These are phyloP conservation scores for Arthrobotrys sphaeroides DNA, from an alignment of 2,329 filamentous ascomycete species.

Conservation along the genomic window DNA sequence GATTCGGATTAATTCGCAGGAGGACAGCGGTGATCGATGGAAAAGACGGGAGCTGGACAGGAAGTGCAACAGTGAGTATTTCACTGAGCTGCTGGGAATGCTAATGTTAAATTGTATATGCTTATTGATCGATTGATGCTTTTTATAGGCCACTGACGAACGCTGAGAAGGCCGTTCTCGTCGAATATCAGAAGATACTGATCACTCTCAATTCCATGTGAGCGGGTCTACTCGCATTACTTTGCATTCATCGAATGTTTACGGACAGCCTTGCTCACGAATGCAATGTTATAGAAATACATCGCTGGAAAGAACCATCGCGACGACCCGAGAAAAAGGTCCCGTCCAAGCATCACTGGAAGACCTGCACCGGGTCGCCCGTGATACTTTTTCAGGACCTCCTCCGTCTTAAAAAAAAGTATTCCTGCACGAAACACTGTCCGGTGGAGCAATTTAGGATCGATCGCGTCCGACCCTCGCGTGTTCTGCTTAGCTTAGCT, in stretches of 20 bases:
- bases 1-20: no score
- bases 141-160: constrained; percentile 35
- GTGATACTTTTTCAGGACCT: constrained; percentile 44
- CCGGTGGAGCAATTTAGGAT: no score
- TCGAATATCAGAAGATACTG: constrained; percentile 52
- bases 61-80: constrained; percentile 1
- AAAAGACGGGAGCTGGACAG: not conserved
- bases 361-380: constrained; percentile 44
- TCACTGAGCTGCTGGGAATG: not conserved
- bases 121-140: not conserved
- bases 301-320: constrained; percentile 46
- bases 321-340: constrained; percentile 45
- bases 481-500: constrained; percentile 38
- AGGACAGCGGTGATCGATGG: not conserved
- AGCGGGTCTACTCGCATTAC: not conserved
- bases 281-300: constrained; percentile 18
- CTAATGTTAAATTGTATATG: not conserved
- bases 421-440: no score
- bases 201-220: constrained; percentile 45
- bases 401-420: not conserved
- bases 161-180: constrained; percentile 45
- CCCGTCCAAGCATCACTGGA: constrained; percentile 46
- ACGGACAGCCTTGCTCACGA: not conserved
- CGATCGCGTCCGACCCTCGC: not conserved
- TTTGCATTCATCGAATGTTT: not conserved